Percentiles rank a stretch among this genome's conserved stretches.
These are phyloP conservation scores for Biscogniauxia mediterranea DNA, from an alignment of 2,329 filamentous ascomycete genomes.

Conservation along the genomic window DNA sequence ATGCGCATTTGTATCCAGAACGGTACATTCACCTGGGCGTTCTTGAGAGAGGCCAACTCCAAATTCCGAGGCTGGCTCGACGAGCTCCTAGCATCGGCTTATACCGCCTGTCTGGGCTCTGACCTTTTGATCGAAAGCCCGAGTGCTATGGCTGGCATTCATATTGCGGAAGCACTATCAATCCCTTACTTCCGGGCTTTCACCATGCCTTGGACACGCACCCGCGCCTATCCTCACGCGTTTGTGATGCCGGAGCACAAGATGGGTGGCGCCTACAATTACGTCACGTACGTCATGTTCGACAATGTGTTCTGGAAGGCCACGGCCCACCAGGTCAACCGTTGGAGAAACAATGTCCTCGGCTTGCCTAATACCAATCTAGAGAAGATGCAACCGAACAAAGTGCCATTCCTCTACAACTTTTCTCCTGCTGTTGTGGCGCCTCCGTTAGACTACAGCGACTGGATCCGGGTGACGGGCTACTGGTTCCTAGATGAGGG, in stretches of 20 bases:
- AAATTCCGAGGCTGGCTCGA: constrained; percentile 97
- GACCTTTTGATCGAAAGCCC: constrained; percentile 94
- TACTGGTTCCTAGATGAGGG: constrained; percentile 96
- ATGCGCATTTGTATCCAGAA: constrained; percentile 97
- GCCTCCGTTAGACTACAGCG: constrained; percentile 90
- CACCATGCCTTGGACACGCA: constrained; percentile 98
- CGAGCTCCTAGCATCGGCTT: constrained; percentile 78
- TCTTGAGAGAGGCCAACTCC: constrained; percentile 80
- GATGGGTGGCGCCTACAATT: constrained; percentile 94
- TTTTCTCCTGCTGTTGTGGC: constrained; percentile 93
- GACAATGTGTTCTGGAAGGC: constrained; percentile 97
- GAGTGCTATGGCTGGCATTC: constrained; percentile 95
- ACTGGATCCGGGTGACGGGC: constrained; percentile 95
- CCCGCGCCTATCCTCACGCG: constrained; percentile 91
- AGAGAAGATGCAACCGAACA: constrained; percentile 92
- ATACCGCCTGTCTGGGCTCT: constrained; percentile 77
- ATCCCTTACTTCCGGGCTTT: constrained; percentile 98
- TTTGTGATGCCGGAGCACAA: constrained; percentile 92
- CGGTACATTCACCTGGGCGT: constrained; percentile 92
- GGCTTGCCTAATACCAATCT: constrained; percentile 76
- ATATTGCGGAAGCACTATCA: constrained; percentile 88
- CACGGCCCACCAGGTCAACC: constrained; percentile 86
- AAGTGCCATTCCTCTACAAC: constrained; percentile 98
- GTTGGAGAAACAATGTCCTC: constrained; percentile 82
- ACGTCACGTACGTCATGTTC: constrained; percentile 93